Percentiles rank a stretch among this genome's conserved stretches.
These are phyloP conservation scores for Miscanthus sacchariflorus DNA, from an alignment of 202 grass and related monocot genomes.

Conservation along the genomic window DNA sequence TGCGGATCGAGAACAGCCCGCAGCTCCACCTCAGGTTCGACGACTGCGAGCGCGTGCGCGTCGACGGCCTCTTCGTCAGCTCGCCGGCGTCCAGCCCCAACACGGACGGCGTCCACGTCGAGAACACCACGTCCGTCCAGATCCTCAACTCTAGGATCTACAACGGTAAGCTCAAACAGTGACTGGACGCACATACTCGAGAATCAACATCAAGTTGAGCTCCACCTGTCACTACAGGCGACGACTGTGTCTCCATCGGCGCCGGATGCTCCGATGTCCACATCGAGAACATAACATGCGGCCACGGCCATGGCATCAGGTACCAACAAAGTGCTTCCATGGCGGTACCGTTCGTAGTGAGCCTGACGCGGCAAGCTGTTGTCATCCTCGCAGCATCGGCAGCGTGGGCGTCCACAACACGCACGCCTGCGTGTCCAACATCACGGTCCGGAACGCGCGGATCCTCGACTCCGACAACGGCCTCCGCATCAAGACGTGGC, in stretches of 20 bases:
- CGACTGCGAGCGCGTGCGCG: conserved; percentile 76
- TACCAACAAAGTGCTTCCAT: conserved; percentile 12
- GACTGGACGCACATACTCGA: too few species aligned
- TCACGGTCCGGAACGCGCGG: conserved; percentile 77
- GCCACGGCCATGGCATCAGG: conserved; percentile 91
- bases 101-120: conserved; percentile 96
- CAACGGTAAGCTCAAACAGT: conserved; percentile 49
- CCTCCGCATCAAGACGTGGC: conserved; percentile 95
- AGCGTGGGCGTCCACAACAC: conserved; percentile 95
- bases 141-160: conserved; percentile 94
- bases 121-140: conserved; percentile 80
- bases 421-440: conserved; percentile 88
- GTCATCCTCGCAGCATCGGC: conserved; percentile 63
- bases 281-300: conserved; percentile 84
- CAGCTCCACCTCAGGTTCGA: conserved; percentile 96
- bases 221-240: conserved; percentile 18
- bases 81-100: conserved; percentile 84
- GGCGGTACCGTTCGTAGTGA: not conserved
- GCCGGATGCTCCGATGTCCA: conserved; percentile 84
- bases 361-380: not conserved
- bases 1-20: conserved; percentile 92
- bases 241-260: conserved; percentile 96
- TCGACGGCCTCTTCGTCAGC: conserved; percentile 79
- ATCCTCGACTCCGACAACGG: conserved; percentile 92
- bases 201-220: not conserved